A percentile compares a stretch with the other conserved stretches of the same genome.
phyloP scores from a whole-genome alignment of 2,329 filamentous ascomycete genomes.

The Colletotrichum sp. region DNA sequence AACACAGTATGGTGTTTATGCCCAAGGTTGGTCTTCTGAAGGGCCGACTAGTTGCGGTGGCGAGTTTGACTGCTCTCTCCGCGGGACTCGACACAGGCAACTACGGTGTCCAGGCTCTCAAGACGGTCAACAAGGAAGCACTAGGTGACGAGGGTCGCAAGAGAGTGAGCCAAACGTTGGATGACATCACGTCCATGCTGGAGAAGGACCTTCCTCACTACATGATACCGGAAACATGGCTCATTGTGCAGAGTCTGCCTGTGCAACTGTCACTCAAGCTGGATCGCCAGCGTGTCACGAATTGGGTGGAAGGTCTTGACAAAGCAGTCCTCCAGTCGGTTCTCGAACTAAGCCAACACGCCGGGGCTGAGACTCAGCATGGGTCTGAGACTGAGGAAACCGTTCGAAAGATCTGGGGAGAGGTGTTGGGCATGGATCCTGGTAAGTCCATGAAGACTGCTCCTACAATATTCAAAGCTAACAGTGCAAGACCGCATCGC shows the following conservation, averaged over 20 bases:
- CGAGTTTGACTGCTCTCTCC: neutral
- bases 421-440: slow-evolving; percentile 38
- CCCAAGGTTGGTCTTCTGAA: neutral
- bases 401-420: slow-evolving; percentile 34
- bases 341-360: neutral
- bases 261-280: slow-evolving; percentile 23
- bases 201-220: slow-evolving; percentile 18
- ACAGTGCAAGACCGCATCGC: slow-evolving; percentile 39
- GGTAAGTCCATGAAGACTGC: neutral
- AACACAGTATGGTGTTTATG: neutral
- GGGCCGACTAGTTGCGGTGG: neutral
- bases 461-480: rapidly evolving
- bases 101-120: neutral
- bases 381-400: neutral
- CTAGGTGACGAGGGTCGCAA: neutral
- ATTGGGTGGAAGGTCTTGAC: neutral
- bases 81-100: neutral
- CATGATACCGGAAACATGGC: slow-evolving; percentile 26
- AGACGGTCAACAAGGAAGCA: neutral
- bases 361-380: neutral
- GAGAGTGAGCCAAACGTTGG: neutral
- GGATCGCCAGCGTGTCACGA: slow-evolving; percentile 10
- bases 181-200: neutral
- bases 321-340: neutral
- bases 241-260: slow-evolving; percentile 22